Conservation (phyloP, 352 stramenopile species). For the Phytophthora vignae region DNA sequence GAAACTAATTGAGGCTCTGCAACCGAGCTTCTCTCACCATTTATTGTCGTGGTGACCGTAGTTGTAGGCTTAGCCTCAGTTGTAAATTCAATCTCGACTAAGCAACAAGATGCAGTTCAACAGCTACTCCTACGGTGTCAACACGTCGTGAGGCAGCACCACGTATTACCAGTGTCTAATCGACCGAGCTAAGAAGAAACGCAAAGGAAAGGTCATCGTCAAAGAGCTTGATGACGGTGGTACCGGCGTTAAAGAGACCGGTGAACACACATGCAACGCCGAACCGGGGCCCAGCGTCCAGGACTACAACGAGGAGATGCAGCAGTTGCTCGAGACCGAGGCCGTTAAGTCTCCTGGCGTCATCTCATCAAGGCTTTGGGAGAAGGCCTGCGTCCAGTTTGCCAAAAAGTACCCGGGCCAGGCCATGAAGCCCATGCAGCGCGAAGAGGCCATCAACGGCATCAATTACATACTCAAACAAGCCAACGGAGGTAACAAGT, state of each 20-base stretch:
- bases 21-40: too few relatives aligned
- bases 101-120: conserved; percentile 11
- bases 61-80: too few relatives aligned
- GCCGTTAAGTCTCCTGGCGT: neutral
- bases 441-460: neutral
- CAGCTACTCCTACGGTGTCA: conserved; percentile 8
- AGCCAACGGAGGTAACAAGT: neutral
- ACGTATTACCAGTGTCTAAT: conserved; percentile 6
- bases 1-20: too few relatives aligned
- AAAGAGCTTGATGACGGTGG: neutral
- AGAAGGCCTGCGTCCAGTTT: neutral
- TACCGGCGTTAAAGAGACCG: neutral
- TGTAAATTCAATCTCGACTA: neutral
- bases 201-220: conserved; percentile 8
- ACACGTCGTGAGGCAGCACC: neutral
- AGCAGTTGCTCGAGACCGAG: neutral
- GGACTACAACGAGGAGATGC: conserved; percentile 3
- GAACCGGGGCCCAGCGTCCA: neutral
- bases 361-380: neutral
- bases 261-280: neutral
- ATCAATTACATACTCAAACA: neutral
- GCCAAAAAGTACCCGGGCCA: neutral
- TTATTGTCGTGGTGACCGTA: too few relatives aligned
- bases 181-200: neutral
- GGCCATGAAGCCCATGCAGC: neutral